Conservation (phyloP, 305 asterid genomes). For the Andrographis paniculata region DNA sequence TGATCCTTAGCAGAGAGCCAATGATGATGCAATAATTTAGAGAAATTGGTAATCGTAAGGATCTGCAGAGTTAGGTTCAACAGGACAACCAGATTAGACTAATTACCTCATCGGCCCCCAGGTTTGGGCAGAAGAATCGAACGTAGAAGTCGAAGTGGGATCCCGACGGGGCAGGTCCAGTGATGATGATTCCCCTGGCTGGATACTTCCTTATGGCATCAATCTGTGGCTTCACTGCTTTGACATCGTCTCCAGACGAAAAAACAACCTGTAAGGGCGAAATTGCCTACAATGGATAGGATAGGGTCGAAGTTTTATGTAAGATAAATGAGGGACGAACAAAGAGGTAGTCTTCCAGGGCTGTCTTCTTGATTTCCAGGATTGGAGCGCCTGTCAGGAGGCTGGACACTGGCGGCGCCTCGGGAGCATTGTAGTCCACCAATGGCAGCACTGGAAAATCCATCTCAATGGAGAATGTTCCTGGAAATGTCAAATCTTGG, state of each 20-base stretch:
- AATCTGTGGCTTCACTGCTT: conserved; percentile 11
- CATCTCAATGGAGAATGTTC: conserved; percentile 18
- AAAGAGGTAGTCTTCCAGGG: conserved; percentile 18
- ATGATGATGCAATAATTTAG: background rate
- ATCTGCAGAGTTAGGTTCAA: too few species aligned
- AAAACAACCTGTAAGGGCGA: conserved; percentile 10
- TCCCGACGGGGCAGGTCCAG: conserved; percentile 9
- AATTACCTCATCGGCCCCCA: conserved; percentile 12
- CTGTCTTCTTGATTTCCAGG: conserved; percentile 19
- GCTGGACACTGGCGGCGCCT: conserved; percentile 9
- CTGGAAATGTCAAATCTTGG: background rate
- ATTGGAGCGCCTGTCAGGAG: conserved; percentile 22
- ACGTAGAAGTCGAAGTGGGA: conserved; percentile 5
- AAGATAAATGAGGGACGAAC: conserved; percentile 6
- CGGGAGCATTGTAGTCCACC: conserved; percentile 8
- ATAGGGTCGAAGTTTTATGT: background rate
- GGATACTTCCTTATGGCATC: conserved; percentile 8
- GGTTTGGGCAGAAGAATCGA: conserved; percentile 15
- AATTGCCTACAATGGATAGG: too few species aligned
- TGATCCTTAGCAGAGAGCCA: conserved; percentile 25
- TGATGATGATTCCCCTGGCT: conserved; percentile 7
- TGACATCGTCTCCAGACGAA: conserved; percentile 15
- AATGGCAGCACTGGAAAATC: conserved; percentile 21
- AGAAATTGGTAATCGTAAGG: too few species aligned
- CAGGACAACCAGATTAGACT: background rate